These are phyloP conservation scores for Sphaerulina vaccinii DNA, from an alignment of 2,329 filamentous ascomycete genomes.

Conservation along the genomic window DNA sequence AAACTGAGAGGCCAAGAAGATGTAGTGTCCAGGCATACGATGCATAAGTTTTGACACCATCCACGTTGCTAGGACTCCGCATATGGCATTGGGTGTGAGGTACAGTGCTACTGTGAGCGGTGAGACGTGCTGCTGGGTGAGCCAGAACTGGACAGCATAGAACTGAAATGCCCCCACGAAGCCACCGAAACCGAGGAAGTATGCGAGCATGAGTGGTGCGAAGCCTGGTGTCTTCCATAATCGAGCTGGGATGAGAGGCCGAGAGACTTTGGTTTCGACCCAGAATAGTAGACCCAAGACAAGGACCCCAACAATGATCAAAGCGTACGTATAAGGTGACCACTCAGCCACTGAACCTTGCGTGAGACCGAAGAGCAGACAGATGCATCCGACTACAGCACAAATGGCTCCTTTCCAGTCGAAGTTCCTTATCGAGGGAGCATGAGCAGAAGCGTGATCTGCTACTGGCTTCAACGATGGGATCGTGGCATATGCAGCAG, in stretches of 20 bases:
- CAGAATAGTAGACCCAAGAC: constrained; percentile 37
- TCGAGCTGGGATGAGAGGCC: constrained; percentile 38
- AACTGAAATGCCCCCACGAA: constrained; percentile 35
- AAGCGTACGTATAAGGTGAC: constrained; percentile 40
- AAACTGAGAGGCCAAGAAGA: constrained; percentile 47
- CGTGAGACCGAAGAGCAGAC: constrained; percentile 39
- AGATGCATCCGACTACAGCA: constrained; percentile 35
- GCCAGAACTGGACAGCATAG: constrained; percentile 43
- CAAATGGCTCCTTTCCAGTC: constrained; percentile 37
- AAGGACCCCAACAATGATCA: constrained; percentile 37
- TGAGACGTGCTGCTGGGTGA: constrained; percentile 41
- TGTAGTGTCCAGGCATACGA: constrained; percentile 47
- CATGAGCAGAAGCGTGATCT: constrained; percentile 28
- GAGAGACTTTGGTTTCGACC: constrained; percentile 34
- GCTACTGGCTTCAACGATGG: constrained; percentile 39
- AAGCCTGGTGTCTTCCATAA: constrained; percentile 48
- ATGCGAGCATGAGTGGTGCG: constrained; percentile 44
- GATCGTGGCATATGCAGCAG: constrained; percentile 43
- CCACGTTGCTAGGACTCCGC: constrained; percentile 47
- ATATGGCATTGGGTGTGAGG: constrained; percentile 47
- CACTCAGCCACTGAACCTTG: constrained; percentile 39
- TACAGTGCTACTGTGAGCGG: constrained; percentile 47
- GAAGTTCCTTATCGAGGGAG: constrained; percentile 28
- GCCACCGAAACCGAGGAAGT: constrained; percentile 44
- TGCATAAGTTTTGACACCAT: constrained; percentile 50